phyloP scores from a whole-genome alignment of 192 early-diverging fungal species.

The Rhizoclosmatium globosum region DNA sequence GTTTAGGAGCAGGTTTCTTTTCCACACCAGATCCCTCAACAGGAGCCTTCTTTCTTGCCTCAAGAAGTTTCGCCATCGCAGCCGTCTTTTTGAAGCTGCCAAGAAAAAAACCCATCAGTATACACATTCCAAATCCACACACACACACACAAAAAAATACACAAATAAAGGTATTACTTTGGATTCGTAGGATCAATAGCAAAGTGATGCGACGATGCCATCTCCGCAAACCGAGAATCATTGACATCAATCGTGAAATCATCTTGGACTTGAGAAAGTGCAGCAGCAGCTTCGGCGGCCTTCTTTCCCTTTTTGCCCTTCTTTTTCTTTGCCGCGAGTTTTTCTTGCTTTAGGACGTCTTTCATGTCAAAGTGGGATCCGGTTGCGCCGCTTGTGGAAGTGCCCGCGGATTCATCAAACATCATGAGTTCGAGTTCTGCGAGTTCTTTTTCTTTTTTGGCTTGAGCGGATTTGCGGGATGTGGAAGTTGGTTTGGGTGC shows the following conservation, averaged over 20 bases:
- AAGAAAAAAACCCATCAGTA: not conserved
- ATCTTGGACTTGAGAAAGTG: slow-evolving; percentile 69
- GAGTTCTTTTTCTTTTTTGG: slow-evolving; percentile 36
- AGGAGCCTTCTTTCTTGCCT: slow-evolving; percentile 43
- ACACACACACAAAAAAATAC: not conserved
- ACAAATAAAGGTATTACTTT: slow-evolving; percentile 56
- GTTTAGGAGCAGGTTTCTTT: too few species aligned
- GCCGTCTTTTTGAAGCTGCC: slow-evolving; percentile 83
- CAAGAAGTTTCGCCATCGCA: slow-evolving; percentile 76
- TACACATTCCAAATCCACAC: not conserved
- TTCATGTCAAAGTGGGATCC: slow-evolving; percentile 87
- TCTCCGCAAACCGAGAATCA: slow-evolving; percentile 85
- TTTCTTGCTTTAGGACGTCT: slow-evolving; percentile 85
- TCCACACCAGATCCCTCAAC: not conserved
- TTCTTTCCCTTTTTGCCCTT: slow-evolving; percentile 49
- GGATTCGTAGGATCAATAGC: slow-evolving; percentile 97
- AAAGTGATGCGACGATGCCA: slow-evolving; percentile 86
- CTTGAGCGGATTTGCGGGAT: slow-evolving; percentile 12
- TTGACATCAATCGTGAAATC: slow-evolving; percentile 85
- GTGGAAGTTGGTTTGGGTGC: not conserved
- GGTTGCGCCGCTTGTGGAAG: slow-evolving; percentile 43
- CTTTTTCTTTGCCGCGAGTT: slow-evolving; percentile 62
- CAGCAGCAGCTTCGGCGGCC: slow-evolving; percentile 33
- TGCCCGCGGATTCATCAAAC: slow-evolving; percentile 68
- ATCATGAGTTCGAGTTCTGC: slow-evolving; percentile 86